phyloP scores from a whole-genome alignment of 306 rosid genomes.

The barrel medic (Medicago truncatula) region DNA sequence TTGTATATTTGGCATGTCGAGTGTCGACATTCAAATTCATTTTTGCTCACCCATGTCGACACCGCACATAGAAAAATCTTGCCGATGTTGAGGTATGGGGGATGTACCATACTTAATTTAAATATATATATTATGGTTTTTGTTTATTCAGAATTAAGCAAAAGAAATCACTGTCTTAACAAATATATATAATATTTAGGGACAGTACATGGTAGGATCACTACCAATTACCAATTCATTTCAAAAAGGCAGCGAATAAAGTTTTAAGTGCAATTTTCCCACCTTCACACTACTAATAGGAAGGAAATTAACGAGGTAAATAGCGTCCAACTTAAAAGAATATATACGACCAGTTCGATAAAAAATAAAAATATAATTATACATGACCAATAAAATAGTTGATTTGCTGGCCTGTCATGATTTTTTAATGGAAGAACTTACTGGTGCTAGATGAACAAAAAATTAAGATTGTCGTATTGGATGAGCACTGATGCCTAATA shows the following conservation, averaged over 20 bases:
- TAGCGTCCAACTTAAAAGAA: neutral
- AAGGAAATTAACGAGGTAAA: neutral
- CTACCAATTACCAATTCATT: conserved; percentile 24
- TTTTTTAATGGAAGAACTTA: too few relatives aligned
- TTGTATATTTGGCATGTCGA: neutral
- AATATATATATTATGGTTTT: neutral
- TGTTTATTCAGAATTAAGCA: conserved; percentile 2
- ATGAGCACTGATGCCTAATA: too few relatives aligned
- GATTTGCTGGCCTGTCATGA: neutral
- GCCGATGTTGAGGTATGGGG: too few relatives aligned
- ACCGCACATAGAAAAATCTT: neutral
- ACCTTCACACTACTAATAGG: neutral
- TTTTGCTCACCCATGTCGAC: neutral
- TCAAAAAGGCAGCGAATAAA: neutral
- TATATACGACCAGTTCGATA: neutral
- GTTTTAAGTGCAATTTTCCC: neutral
- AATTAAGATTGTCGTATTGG: too few relatives aligned
- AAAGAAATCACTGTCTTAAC: conserved; percentile 4
- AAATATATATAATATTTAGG: neutral
- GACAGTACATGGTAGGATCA: conserved; percentile 40
- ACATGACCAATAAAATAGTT: neutral
- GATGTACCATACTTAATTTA: too few relatives aligned
- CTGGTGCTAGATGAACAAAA: too few relatives aligned
- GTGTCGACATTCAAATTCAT: neutral
- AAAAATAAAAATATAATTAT: too few relatives aligned